Evolutionary conservation across 169 alveolate species (phyloP), one percentile per base, ranked within the genome.

Genomic region (Cryptosporidium felis): DNA sequence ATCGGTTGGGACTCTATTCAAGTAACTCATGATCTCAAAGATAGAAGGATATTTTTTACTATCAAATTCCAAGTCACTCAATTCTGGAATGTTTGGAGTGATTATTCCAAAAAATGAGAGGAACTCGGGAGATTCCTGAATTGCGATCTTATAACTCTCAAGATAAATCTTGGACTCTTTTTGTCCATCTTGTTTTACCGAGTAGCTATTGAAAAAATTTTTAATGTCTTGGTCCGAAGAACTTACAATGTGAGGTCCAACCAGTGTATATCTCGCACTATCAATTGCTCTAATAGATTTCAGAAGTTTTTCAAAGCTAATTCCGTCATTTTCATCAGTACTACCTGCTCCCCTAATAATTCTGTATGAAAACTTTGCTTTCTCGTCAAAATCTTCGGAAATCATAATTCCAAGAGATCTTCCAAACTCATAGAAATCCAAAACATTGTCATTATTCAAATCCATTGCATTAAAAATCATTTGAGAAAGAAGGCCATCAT

Each of bases 401-500:
- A 92, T 82, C 96, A 93, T 93, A 18, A 82, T 91, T 14, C 89
- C 90, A n/a, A 93, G 81, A 8, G 94, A 89, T 26, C 88, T 81
- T 46, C 94, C 90, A 62, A 88, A 93, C 46, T 93, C 96, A 42
- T 85, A 88, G 51, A 92, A 90, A 49, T 92, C 94, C 21, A 93
- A 79, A 63, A 66, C 80, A 1, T 88, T 94, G 80, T 93, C 94
- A 14, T 80, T 88, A 66, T 93, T 80, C 32, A 46, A 26, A 56
- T 93, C 96, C 63, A 93, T 92, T 4, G 96, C 96, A 44, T 79
- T 85, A 61, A 93, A 93, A 60, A 93, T 91, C 92, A 67, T 81
- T 67, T 60, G 89, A 36, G 46, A 89, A 44, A 36, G 92, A 21
- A 74, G 49, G 5, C 60, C 85, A 53, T 74, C 74, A 56, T 26